phyloP scores from a whole-genome alignment of 2,329 filamentous ascomycete species.

The Neofusicoccum sp. region DNA sequence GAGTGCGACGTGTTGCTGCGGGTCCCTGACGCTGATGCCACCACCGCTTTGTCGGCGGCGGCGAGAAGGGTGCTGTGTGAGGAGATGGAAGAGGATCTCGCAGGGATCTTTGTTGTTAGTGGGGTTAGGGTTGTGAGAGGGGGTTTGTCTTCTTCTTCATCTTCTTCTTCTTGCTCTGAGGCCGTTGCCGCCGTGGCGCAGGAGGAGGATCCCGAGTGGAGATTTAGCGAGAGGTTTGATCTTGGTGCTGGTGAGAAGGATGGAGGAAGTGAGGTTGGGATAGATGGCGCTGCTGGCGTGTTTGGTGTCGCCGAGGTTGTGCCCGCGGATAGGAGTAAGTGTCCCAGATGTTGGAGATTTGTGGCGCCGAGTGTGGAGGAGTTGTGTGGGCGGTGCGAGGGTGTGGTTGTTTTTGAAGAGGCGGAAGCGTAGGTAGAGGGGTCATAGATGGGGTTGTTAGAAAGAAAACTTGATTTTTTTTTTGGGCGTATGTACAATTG shows the following conservation, averaged over 20 bases:
- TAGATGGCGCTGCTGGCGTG: too few relatives aligned
- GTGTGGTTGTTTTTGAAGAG: too few relatives aligned
- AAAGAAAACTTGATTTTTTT: too few relatives aligned
- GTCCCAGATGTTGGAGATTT: slow-evolving; percentile 86
- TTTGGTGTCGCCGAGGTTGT: not conserved
- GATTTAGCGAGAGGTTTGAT: slow-evolving; percentile 30
- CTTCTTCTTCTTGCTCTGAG: too few relatives aligned
- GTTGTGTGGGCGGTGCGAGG: slow-evolving; percentile 72
- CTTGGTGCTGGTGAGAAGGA: slow-evolving; percentile 28
- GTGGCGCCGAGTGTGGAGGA: slow-evolving; percentile 63
- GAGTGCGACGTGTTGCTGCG: slow-evolving; percentile 67
- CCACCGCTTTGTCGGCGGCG: slow-evolving; percentile 24
- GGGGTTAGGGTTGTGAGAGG: slow-evolving; percentile 27
- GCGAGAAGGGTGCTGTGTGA: slow-evolving; percentile 16
- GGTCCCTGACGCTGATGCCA: too few relatives aligned
- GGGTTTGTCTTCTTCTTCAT: too few relatives aligned
- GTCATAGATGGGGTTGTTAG: too few relatives aligned
- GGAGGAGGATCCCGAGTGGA: slow-evolving; percentile 30
- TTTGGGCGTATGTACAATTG: too few relatives aligned
- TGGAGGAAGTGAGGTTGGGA: slow-evolving; percentile 21
- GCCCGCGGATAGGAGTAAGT: slow-evolving; percentile 63
- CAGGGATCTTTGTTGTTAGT: slow-evolving; percentile 45
- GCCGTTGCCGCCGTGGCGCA: slow-evolving; percentile 20
- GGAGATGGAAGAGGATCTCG: slow-evolving; percentile 30
- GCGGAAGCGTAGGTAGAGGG: too few relatives aligned